Conservation (phyloP, 2,329 filamentous ascomycete genomes). For the Stemphylium beticola region DNA sequence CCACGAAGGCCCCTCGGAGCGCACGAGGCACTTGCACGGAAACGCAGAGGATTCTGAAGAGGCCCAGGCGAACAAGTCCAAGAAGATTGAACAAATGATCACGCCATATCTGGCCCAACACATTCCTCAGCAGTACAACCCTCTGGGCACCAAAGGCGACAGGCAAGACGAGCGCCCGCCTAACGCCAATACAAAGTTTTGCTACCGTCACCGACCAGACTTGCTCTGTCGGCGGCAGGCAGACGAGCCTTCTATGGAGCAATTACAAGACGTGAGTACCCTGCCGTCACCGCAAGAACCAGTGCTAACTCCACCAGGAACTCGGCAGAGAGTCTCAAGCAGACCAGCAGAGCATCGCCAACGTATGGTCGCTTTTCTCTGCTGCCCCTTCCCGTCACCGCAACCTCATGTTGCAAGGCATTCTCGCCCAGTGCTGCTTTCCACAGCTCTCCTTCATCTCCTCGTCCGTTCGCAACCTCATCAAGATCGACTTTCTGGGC, state of each 20-base stretch:
- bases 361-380: slow-evolving; percentile 97
- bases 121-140: slow-evolving; percentile 87
- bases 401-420: slow-evolving; percentile 94
- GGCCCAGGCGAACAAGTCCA: slow-evolving; percentile 49
- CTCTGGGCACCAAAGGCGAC: slow-evolving; percentile 64
- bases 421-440: slow-evolving; percentile 96
- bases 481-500: slow-evolving; percentile 95
- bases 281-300: not conserved
- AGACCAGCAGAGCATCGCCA: slow-evolving; percentile 94
- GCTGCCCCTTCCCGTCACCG: slow-evolving; percentile 92
- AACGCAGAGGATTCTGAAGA: slow-evolving; percentile 34
- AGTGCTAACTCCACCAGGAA: slow-evolving; percentile 61
- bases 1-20: slow-evolving; percentile 41
- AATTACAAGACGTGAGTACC: slow-evolving; percentile 78
- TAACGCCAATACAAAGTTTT: slow-evolving; percentile 83
- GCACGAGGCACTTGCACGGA: slow-evolving; percentile 39
- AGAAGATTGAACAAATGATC: slow-evolving; percentile 77
- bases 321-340: slow-evolving; percentile 79
- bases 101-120: slow-evolving; percentile 89
- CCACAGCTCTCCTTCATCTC: slow-evolving; percentile 94
- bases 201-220: slow-evolving; percentile 93
- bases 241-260: slow-evolving; percentile 95
- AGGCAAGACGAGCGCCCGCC: slow-evolving; percentile 31
- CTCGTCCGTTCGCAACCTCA: slow-evolving; percentile 86
- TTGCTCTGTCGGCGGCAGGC: slow-evolving; percentile 91